Base-by-base conservation (phyloP, 1,284 basidiomycete genomes). In the Veloporphyrellus conicus region DNA sequence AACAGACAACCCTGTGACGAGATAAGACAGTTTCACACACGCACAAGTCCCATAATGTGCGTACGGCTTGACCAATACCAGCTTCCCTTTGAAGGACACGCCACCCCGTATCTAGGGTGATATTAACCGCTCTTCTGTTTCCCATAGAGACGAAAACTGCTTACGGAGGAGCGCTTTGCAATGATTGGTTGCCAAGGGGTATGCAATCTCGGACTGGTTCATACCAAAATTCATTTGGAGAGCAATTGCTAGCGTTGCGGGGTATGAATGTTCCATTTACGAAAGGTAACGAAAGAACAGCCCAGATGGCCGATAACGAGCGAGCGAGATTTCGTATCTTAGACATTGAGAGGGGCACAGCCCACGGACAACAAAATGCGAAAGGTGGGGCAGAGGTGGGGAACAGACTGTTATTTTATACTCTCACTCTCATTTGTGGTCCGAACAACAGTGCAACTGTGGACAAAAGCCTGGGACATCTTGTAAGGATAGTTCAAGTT, bases 61-160 rank as follows among this genome's bases (percentile, higher is more conserved):
- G 22, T 41, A 62, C 47, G 34, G 39, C 33, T 56, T 19, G 55
- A 54, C 60, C 58, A 53, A 41, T 55, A 53, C 55, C 55, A 49
- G 18, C 15, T 31, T 10, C 20, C 53, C 12, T 41, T 16, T 19
- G 18, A 42, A 38, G 50, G 50, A 38, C 54, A 57, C 5, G 35
- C 32, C 10, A 25, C 41, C 40, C 44, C 50, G 15, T 37, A 14
- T 6, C 57, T 61, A 38, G 34, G 29, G 18, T 19, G 31, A 35
- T 29, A 31, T 45, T 6, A 6, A 47, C 54, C 39, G 45, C 7
- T 12, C 12, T 8, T 23, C 7, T 36, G 38, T 14, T 31, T 23
- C 6, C 16, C 20, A 22, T 9, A 8, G 19, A 41, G 38, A 41
- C 4, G 20, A 32, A 34, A 38, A 11, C 27, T 16, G 31, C 54